A percentile compares a stretch with the other conserved stretches of the same genome.
These are phyloP conservation scores for Thalassiosira ordinaria DNA, from an alignment of 352 stramenopile genomes.

Conservation along the genomic window DNA sequence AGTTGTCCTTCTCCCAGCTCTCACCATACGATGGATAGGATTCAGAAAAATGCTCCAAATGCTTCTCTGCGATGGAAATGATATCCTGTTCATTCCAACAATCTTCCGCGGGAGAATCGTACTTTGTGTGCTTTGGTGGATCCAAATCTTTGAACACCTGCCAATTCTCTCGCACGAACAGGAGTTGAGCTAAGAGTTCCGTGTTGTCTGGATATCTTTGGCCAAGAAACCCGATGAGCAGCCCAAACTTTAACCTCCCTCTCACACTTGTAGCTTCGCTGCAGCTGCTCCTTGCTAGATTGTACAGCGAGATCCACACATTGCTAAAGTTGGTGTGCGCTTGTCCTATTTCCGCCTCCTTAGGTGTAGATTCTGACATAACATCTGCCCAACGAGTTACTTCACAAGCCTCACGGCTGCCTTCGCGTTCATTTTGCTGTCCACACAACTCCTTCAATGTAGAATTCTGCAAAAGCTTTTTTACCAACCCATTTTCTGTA, in stretches of 20 bases:
- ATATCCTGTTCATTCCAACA: not conserved
- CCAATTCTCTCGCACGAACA: constrained; percentile 6
- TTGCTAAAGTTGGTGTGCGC: not conserved
- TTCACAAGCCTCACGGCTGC: not conserved
- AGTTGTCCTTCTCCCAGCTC: not conserved
- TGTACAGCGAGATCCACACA: constrained; percentile 11
- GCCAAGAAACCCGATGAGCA: not conserved
- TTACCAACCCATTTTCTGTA: not conserved
- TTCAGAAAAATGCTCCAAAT: not conserved
- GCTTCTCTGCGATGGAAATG: not conserved
- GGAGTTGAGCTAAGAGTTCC: constrained; percentile 1
- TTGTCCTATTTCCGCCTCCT: not conserved
- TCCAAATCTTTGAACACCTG: not conserved
- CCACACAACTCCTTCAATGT: not conserved
- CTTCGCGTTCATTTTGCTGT: not conserved
- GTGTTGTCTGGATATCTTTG: not conserved
- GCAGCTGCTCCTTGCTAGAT: not conserved
- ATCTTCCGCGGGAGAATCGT: constrained; percentile 9
- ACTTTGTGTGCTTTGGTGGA: constrained; percentile 3
- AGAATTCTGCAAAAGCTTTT: not conserved
- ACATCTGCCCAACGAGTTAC: not conserved
- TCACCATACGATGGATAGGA: not conserved
- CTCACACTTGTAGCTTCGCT: no score
- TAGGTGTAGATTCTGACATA: not conserved
- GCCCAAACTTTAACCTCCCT: no score